Evolutionary conservation across 208 protist genomes (phyloP), one percentile per base, ranked within the genome.

Genomic region (Naegleria fowleri): DNA sequence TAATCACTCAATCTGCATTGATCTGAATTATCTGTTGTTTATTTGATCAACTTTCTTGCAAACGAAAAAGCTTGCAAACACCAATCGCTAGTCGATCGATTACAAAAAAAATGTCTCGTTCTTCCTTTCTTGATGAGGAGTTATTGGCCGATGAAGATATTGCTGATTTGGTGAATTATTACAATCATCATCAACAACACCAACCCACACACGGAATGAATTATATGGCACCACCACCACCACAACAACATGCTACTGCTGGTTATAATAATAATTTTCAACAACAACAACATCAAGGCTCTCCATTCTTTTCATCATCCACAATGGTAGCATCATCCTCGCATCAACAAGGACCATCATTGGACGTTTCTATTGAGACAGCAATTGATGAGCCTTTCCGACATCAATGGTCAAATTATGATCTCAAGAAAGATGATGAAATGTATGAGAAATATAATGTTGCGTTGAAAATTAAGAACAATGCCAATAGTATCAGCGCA

Each of bases 391-490:
- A 79, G 6, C 16, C 19, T 0, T 79, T 79, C n/a, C 67, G 13
- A 13, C 16, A 79, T 36, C 67, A 79, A 79, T 79, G 67, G 67
- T 79, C 67, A 36, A 79, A 79, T 79, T 79, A 79, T 79, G 67
- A 79, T 79, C n/a, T 79, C 19, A 79, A 79, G 29, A 79, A 79
- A 33, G 67, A 79, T 36, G 29, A 79, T 79, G 67, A 79, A 79
- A 79, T 79, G 67, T 79, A 79, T 79, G 67, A 79, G n/a, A 79
- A 79, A 33, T 79, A 79, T 33, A 79, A 79, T 79, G 29, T 79
- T 79, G 67, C 67, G 1, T 33, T 79, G 6, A 79, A 79, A 79
- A 79, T 79, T 79, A 79, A 19, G n/a, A 79, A 79, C n/a, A 29
- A 36, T 79, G 9, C 67, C 16, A 29, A 79, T 36, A 29, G n/a